A percentile compares a stretch with the other conserved stretches of the same genome.
Evolutionary conservation across 768 basidiomycete species (phyloP).

Genomic region (Mycena pura): DNA sequence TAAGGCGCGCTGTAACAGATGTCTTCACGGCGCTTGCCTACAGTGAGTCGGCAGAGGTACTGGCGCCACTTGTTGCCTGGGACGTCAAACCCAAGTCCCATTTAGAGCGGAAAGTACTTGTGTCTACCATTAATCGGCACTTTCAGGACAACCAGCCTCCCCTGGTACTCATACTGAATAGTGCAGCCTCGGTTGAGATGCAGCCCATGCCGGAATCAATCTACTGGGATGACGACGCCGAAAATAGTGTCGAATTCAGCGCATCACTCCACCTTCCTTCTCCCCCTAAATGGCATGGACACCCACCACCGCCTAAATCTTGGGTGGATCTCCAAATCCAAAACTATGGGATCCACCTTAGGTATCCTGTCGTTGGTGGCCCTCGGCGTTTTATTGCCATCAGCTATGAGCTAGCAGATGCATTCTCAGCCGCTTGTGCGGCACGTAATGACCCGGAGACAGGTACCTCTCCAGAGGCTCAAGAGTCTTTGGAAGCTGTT

Average conservation of each 20-base stretch:
- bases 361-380: background rate
- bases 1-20: background rate
- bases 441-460: background rate
- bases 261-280: background rate
- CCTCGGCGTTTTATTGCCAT: background rate
- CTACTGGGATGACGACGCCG: background rate
- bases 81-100: background rate
- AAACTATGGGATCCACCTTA: background rate
- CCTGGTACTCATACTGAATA: background rate
- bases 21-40: background rate
- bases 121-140: background rate
- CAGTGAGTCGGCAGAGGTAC: background rate
- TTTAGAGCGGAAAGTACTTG: background rate
- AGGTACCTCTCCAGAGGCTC: background rate
- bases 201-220: background rate
- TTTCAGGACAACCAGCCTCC: background rate
- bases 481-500: background rate
- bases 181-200: background rate
- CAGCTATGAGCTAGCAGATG: background rate
- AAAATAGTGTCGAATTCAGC: background rate
- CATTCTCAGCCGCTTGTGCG: background rate
- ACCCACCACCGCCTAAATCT: background rate
- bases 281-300: background rate
- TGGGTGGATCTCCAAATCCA: background rate
- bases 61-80: background rate